Base-by-base conservation (phyloP, 495 filamentous ascomycete species). In the Sporormia fimetaria region DNA sequence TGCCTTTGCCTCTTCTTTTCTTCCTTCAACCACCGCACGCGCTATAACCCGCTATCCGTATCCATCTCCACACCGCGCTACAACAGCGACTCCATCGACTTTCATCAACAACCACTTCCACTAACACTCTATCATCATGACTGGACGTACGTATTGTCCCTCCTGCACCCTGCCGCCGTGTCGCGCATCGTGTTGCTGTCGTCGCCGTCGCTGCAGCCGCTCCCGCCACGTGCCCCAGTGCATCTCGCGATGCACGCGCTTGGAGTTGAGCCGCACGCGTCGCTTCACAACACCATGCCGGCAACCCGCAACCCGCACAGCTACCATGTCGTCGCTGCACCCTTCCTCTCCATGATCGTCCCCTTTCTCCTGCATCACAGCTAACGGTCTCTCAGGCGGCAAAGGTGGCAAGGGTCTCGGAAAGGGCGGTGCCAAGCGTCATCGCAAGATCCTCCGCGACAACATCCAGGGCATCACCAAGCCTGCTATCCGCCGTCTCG, bases 391-490 rank as follows among this genome's bases (percentile, higher is more conserved):
- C 56, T 52, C 30, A 63, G 60, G 58, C 45, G 60, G 60, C 52
- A 63, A 63, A 71, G 87, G 87, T 65, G 87, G 87, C 66, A 79
- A 79, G 59, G 75, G 75, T 57, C 75, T 79, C 63, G 75, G 75
- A 58, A 95, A 95, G 71, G 87, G 87, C 62, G 87, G 93, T 57
- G 87, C 88, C 71, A 95, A 95, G 81, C 87, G 87, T 68, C 86
- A 94, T 67, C 81, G 90, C 58, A 98, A 96, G 81, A 95, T 98
- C 72, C 75, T 98, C 63, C 85, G 88, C 64, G 88, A 96, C 80
- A 96, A 95, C 80, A 94, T 96, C 65, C 88, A 95, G 62, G 76
- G 76, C 60, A 78, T 81, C 61, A 81, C 76, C 59, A 78, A 78
- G 66, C 75, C 76, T 46, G 76, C 75, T 42, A 80, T 81, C 61